A percentile compares a stretch with the other conserved stretches of the same genome.
Evolutionary conservation across 345 rosid genomes (phyloP).

Genomic region (Firmiana major): DNA sequence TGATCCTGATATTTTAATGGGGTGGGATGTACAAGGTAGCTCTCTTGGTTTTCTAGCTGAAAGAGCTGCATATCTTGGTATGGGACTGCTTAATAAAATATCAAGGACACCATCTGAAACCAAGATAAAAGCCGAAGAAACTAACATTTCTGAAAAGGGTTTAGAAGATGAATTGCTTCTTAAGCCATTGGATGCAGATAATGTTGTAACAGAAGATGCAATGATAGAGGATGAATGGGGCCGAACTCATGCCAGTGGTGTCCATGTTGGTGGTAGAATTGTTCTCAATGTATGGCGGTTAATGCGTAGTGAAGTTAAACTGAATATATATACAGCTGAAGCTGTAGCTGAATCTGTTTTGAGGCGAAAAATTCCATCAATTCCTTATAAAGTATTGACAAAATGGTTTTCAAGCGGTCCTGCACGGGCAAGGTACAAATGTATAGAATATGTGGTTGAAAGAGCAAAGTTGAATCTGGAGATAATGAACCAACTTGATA

Average conservation of each 20-base stretch:
- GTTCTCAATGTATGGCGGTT: constrained; percentile 88
- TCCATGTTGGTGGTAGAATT: constrained; percentile 94
- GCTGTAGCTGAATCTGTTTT: constrained; percentile 83
- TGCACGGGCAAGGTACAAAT: constrained; percentile 72
- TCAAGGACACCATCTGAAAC: constrained; percentile 64
- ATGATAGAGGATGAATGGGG: constrained; percentile 95
- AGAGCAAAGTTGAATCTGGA: constrained; percentile 78
- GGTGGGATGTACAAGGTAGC: constrained; percentile 94
- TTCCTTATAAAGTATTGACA: constrained; percentile 56
- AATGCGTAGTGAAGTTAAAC: constrained; percentile 86
- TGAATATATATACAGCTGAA: constrained; percentile 73
- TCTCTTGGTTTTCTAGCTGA: constrained; percentile 96
- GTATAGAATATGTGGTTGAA: constrained; percentile 63
- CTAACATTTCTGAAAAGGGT: constrained; percentile 35
- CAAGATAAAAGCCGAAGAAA: constrained; percentile 26
- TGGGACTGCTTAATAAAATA: constrained; percentile 69
- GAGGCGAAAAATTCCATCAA: constrained; percentile 71
- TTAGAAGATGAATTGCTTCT: constrained; percentile 27
- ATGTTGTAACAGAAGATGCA: constrained; percentile 45
- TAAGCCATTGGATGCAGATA: constrained; percentile 41
- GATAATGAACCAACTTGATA: constrained; percentile 81
- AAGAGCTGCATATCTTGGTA: constrained; percentile 89
- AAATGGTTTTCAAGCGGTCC: constrained; percentile 83
- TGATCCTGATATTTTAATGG: constrained; percentile 85
- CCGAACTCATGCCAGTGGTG: constrained; percentile 94